These are phyloP conservation scores for Rhodomyrtus psidioides DNA, from an alignment of 441 rosid genomes.

Conservation along the genomic window DNA sequence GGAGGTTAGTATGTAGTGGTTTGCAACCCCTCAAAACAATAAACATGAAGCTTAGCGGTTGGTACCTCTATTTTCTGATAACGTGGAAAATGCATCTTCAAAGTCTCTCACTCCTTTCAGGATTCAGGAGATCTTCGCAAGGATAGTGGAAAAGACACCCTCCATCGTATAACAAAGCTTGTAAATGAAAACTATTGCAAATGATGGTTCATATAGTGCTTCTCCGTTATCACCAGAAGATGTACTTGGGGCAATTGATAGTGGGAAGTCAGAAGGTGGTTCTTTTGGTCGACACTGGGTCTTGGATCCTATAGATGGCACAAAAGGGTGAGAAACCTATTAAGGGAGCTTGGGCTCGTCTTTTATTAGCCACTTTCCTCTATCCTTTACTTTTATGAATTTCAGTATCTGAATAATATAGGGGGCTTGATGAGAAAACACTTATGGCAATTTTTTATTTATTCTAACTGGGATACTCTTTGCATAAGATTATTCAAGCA, in stretches of 20 bases:
- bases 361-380: background rate
- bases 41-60: background rate
- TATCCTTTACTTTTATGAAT: background rate
- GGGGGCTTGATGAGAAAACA: background rate
- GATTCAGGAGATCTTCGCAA: constrained; percentile 74
- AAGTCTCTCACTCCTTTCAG: constrained; percentile 22
- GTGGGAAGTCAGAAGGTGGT: constrained; percentile 89
- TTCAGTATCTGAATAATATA: background rate
- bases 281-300: constrained; percentile 88
- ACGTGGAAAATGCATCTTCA: background rate
- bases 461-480: background rate
- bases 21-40: background rate
- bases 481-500: background rate
- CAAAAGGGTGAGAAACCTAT: constrained; percentile 76
- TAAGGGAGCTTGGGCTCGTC: background rate
- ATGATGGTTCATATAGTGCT: constrained; percentile 44
- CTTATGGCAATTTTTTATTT: background rate
- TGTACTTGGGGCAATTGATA: constrained; percentile 68
- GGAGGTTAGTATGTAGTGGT: constrained; percentile 46
- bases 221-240: constrained; percentile 56
- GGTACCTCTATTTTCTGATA: background rate
- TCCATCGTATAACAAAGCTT: constrained; percentile 67
- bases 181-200: constrained; percentile 71
- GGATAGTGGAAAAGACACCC: constrained; percentile 43
- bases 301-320: constrained; percentile 97